Base-by-base conservation (phyloP, 1,284 basidiomycete genomes). In the Ganoderma leucocontextum region DNA sequence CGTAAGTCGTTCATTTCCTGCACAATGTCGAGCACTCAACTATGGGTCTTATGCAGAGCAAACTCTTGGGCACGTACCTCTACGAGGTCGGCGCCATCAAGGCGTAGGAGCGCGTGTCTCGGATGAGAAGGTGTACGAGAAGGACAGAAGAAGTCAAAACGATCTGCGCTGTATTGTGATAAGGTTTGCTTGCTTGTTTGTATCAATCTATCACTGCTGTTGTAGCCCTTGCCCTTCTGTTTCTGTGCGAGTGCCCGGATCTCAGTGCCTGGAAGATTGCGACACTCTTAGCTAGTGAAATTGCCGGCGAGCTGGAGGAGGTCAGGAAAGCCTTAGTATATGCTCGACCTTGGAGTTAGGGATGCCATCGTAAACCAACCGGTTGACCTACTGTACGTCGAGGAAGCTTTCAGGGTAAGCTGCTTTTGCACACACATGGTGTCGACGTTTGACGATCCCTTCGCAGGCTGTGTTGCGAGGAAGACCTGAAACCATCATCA, bases 31-130 rank as follows among this genome's bases (percentile, higher is more conserved):
- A 17, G 42, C 35, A 12, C 5, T 39, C 47, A 19, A 62, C 49
- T 38, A 61, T 44, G 36, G 35, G 57, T 53, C 65, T 25, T 36
- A 33, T 61, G 8, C 73, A 91, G 87, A 93, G 89, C 63, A 94
- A 94, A 80, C 82, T 96, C 55, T 83, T 96, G 61, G 95, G 94
- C 55, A 87, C 90, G 35, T 96, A 96, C 82, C 82, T 96, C 75
- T 94, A 95, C 79, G 93, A 95, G 80, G 85, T 95, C 35, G 91
- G 87, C 44, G 82, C 80, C 5, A 68, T 74, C 60, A 70, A 64
- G n/a, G 70, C 60, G 61, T 65, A 41, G 22, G 6, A 19, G 10
- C 12, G 35, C 3, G 4, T 19, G 12, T 9, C 15, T 35, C 29
- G 52, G 12, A 41, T 6, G 15, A 4, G 19, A 22, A 39, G 38